A percentile compares a stretch with the other conserved stretches of the same genome.
Evolutionary conservation across 139 green algal genomes (phyloP).

Genomic region (Parachlorella kessleri): DNA sequence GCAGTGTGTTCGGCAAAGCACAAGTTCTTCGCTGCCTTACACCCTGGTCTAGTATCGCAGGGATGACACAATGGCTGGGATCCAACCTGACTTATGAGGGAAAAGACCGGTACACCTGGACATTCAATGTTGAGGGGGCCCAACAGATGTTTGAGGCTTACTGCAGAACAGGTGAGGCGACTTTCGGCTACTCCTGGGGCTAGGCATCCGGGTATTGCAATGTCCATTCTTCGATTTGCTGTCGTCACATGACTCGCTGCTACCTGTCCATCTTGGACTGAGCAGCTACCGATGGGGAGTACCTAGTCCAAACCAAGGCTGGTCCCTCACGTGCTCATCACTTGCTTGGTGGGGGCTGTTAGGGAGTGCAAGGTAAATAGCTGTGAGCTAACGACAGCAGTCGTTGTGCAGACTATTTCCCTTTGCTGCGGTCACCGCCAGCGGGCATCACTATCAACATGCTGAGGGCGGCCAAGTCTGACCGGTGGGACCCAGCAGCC

Average conservation of each 20-base stretch:
- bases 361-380: too few species aligned
- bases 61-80: slow-evolving; percentile 79
- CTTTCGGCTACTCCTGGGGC: too few species aligned
- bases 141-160: slow-evolving; percentile 78
- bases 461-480: slow-evolving; percentile 62
- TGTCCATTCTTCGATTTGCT: too few species aligned
- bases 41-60: slow-evolving; percentile 6
- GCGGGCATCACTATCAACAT: slow-evolving; percentile 53
- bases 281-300: too few species aligned
- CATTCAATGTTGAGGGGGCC: slow-evolving; percentile 61
- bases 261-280: too few species aligned
- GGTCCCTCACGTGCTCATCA: too few species aligned
- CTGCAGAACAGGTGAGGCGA: slow-evolving; percentile 28
- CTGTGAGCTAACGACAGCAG: too few species aligned
- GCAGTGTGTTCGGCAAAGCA: too few species aligned
- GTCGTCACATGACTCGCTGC: too few species aligned
- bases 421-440: slow-evolving; percentile 56
- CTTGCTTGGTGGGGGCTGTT: too few species aligned
- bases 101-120: slow-evolving; percentile 15
- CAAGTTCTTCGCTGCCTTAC: neutral
- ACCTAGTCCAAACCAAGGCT: too few species aligned
- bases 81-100: slow-evolving; percentile 59
- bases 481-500: slow-evolving; percentile 47
- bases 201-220: too few species aligned
- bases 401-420: slow-evolving; percentile 38